A percentile compares a stretch with the other conserved stretches of the same genome.
phyloP scores from a whole-genome alignment of 257 asterid genomes.

The Knoxia roxburghii region DNA sequence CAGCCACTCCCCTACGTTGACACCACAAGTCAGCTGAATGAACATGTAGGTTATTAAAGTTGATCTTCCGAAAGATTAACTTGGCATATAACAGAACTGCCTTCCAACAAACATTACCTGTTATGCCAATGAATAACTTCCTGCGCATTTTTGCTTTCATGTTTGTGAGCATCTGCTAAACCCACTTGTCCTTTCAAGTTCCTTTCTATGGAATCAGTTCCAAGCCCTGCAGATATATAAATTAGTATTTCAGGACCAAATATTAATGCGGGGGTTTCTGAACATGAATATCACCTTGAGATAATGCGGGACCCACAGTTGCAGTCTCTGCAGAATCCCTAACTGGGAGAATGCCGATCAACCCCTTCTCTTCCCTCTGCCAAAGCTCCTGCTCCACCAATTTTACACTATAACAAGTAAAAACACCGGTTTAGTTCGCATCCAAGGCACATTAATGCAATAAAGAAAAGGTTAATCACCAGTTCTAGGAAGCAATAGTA shows the following conservation, averaged over 20 bases:
- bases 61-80: background rate
- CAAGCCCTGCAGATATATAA: slow-evolving; percentile 32
- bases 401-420: slow-evolving; percentile 55
- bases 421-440: slow-evolving; percentile 7
- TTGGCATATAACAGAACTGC: background rate
- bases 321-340: slow-evolving; percentile 71
- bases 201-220: slow-evolving; percentile 41
- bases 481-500: background rate
- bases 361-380: slow-evolving; percentile 98
- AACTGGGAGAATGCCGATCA: slow-evolving; percentile 91
- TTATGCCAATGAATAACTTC: slow-evolving; percentile 94
- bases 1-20: slow-evolving; percentile 73
- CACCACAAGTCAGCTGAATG: slow-evolving; percentile 16
- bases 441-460: background rate
- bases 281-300: slow-evolving; percentile 84
- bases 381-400: slow-evolving; percentile 96
- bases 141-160: slow-evolving; percentile 64
- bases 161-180: slow-evolving; percentile 57
- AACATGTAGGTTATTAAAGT: background rate
- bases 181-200: slow-evolving; percentile 53
- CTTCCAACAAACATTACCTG: slow-evolving; percentile 38
- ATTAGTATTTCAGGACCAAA: background rate
- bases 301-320: slow-evolving; percentile 32
- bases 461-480: background rate
- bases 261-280: too few species aligned